A percentile compares a stretch with the other conserved stretches of the same genome.
These are phyloP conservation scores for Sugiyamaella neomexicana DNA, from an alignment of 1,139 yeast genomes.

Conservation along the genomic window DNA sequence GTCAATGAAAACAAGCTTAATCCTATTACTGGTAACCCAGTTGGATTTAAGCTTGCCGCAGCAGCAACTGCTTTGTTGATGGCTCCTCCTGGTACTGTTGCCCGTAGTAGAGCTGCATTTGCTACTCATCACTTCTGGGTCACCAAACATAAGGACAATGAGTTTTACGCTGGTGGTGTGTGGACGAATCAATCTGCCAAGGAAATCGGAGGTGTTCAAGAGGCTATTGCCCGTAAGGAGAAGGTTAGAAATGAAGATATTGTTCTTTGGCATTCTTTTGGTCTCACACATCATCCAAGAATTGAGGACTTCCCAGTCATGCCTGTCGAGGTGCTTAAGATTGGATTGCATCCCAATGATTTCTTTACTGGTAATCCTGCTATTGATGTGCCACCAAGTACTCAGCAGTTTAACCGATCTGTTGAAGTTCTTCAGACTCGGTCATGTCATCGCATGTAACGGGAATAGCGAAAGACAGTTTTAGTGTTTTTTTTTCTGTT, in stretches of 20 bases:
- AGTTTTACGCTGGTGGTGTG: slow-evolving; percentile 74
- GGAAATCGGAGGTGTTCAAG: slow-evolving; percentile 65
- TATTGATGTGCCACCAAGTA: slow-evolving; percentile 75
- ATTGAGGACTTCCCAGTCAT: slow-evolving; percentile 92
- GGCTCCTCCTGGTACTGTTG: slow-evolving; percentile 64
- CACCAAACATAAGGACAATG: slow-evolving; percentile 67
- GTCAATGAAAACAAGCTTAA: slow-evolving; percentile 72
- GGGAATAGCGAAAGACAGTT: slow-evolving; percentile 7
- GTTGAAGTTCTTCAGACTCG: slow-evolving; percentile 44
- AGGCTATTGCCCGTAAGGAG: slow-evolving; percentile 66
- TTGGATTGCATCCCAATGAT: slow-evolving; percentile 69
- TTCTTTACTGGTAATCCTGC: slow-evolving; percentile 85
- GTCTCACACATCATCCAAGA: slow-evolving; percentile 84
- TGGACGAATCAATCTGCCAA: slow-evolving; percentile 71
- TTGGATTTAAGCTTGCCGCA: slow-evolving; percentile 76
- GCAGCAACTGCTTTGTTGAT: slow-evolving; percentile 76
- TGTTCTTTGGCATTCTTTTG: slow-evolving; percentile 86
- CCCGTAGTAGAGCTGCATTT: slow-evolving; percentile 65
- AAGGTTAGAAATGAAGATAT: slow-evolving; percentile 75
- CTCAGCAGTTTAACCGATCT: slow-evolving; percentile 71
- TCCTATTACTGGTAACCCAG: slow-evolving; percentile 74
- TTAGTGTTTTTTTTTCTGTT: slow-evolving; percentile 6
- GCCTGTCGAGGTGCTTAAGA: slow-evolving; percentile 74
- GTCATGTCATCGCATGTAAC: slow-evolving; percentile 33
- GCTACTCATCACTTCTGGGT: slow-evolving; percentile 80